Conservation (phyloP, 768 basidiomycete species). For the Neoboletus magnificus region DNA sequence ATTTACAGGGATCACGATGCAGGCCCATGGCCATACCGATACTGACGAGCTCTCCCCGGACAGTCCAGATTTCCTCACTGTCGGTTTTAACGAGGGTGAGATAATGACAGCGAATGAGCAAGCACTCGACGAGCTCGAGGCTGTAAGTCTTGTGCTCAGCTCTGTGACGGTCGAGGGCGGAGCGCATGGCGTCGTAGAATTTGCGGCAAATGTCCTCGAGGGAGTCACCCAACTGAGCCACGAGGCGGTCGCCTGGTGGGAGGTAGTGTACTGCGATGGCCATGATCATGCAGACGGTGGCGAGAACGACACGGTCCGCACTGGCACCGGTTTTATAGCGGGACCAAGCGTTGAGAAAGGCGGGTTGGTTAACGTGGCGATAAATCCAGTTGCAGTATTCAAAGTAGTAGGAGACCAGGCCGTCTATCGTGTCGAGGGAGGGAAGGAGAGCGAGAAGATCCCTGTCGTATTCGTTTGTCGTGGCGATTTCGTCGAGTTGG, state of each 20-base stretch:
- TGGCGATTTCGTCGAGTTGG: slow-evolving; percentile 38
- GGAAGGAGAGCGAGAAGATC: slow-evolving; percentile 71
- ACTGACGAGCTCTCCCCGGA: slow-evolving; percentile 68
- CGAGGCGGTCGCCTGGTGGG: slow-evolving; percentile 58
- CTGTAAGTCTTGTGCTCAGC: slow-evolving; percentile 58
- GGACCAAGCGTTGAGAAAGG: slow-evolving; percentile 65
- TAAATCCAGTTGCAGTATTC: slow-evolving; percentile 89
- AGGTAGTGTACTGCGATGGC: slow-evolving; percentile 72
- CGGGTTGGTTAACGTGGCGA: slow-evolving; percentile 64
- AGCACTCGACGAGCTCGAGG: slow-evolving; percentile 72
- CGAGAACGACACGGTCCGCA: slow-evolving; percentile 65
- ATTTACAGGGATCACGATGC: slow-evolving; percentile 82
- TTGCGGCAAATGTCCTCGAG: slow-evolving; percentile 60
- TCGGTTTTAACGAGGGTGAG: slow-evolving; percentile 70
- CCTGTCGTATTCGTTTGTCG: slow-evolving; percentile 59
- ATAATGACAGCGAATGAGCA: slow-evolving; percentile 69
- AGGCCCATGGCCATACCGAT: slow-evolving; percentile 81
- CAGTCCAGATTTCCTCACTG: slow-evolving; percentile 77
- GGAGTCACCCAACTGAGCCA: slow-evolving; percentile 48
- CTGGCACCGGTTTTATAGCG: slow-evolving; percentile 66
- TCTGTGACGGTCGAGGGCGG: slow-evolving; percentile 59
- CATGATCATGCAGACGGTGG: slow-evolving; percentile 73
- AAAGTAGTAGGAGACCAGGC: slow-evolving; percentile 73
- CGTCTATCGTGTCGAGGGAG: slow-evolving; percentile 63
- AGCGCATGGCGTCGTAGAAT: slow-evolving; percentile 68